A percentile compares a stretch with the other conserved stretches of the same genome.
These are phyloP conservation scores for Rhodotorula sp. DNA, from an alignment of 1,284 basidiomycete genomes.

Conservation along the genomic window DNA sequence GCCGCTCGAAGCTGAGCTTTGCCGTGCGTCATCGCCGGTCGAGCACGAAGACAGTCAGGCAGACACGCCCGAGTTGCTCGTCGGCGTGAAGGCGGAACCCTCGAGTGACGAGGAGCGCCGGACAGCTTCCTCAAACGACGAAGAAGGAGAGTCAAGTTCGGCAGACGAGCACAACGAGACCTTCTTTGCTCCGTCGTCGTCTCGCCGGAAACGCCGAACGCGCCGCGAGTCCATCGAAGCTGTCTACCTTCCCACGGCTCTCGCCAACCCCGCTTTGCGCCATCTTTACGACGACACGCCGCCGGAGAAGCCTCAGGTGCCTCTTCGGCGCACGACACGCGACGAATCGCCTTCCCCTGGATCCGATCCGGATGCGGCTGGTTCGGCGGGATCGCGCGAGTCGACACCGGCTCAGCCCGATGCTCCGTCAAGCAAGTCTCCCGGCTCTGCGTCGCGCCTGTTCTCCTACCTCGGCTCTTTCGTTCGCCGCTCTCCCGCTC, in stretches of 20 bases:
- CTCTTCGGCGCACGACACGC: conserved; percentile 9
- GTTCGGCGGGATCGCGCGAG: not conserved
- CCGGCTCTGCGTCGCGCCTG: conserved; percentile 19
- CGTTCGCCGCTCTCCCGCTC: conserved; percentile 28
- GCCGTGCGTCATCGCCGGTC: not conserved
- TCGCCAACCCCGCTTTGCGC: conserved; percentile 27
- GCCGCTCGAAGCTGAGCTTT: not conserved
- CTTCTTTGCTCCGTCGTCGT: conserved; percentile 19
- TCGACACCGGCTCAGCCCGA: not conserved
- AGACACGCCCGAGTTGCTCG: not conserved
- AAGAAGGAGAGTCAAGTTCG: not conserved
- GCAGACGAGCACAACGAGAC: conserved; percentile 27
- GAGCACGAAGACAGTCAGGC: not conserved
- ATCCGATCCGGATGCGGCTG: not conserved
- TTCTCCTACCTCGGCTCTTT: conserved; percentile 33
- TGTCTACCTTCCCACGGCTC: conserved; percentile 26
- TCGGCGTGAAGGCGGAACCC: not conserved
- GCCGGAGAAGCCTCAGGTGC: conserved; percentile 29
- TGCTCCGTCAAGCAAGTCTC: not conserved
- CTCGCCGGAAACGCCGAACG: not conserved
- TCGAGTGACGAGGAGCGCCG: not conserved
- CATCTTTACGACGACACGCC: conserved; percentile 34
- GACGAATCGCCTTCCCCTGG: not conserved
- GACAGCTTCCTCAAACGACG: not conserved
- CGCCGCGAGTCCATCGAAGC: conserved; percentile 22